Evolutionary conservation across 2,329 filamentous ascomycete genomes (phyloP).

Genomic region (Fusarium zealandicum): DNA sequence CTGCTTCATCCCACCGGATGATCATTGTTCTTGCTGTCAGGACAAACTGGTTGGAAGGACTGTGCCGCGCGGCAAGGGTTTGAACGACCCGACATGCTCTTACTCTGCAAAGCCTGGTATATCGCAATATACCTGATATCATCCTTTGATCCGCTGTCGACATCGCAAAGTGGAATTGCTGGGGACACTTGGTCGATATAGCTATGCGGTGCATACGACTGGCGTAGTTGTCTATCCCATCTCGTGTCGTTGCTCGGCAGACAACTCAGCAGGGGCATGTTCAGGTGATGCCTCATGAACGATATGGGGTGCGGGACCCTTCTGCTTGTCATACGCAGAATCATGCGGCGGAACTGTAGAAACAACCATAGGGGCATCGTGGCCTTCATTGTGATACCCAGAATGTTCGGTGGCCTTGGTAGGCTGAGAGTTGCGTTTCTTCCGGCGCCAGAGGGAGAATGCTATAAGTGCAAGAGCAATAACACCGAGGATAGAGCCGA

Average conservation of each 20-base stretch:
- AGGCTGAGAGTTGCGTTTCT: slow-evolving; percentile 5
- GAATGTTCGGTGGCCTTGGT: not conserved
- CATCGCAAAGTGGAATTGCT: too few relatives aligned
- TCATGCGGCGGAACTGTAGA: not conserved
- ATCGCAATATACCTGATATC: too few relatives aligned
- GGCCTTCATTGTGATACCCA: not conserved
- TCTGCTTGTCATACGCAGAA: not conserved
- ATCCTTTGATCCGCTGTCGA: too few relatives aligned
- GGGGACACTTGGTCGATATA: too few relatives aligned
- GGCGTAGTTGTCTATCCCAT: slow-evolving; percentile 11
- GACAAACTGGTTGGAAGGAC: too few relatives aligned
- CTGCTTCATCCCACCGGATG: too few relatives aligned
- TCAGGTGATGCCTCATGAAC: slow-evolving; percentile 9
- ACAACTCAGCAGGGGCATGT: not conserved
- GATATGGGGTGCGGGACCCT: not conserved
- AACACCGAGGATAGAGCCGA: slow-evolving; percentile 5
- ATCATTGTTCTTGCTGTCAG: too few relatives aligned
- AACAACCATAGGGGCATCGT: not conserved
- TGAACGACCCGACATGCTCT: too few relatives aligned
- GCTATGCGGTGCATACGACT: too few relatives aligned
- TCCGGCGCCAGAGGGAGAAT: slow-evolving; percentile 23
- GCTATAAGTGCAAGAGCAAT: slow-evolving; percentile 7
- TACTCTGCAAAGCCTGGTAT: too few relatives aligned
- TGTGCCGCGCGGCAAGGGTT: too few relatives aligned
- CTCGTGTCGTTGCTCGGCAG: slow-evolving; percentile 8